Conservation (phyloP, 2,329 filamentous ascomycete species). For the Cytospora leucostoma region DNA sequence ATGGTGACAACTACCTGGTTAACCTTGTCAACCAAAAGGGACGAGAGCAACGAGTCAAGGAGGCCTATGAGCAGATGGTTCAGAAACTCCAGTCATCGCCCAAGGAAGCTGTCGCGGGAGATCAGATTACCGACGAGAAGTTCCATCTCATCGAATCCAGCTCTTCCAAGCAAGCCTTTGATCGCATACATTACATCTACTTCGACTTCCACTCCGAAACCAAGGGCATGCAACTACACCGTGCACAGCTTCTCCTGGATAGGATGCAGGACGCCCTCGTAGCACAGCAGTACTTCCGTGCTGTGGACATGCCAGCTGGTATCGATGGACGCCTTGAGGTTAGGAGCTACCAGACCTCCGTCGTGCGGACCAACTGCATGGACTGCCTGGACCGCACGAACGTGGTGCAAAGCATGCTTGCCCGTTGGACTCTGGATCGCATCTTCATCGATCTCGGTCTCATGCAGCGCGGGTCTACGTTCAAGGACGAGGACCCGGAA, state of each 20-base stretch:
- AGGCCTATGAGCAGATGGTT: conserved; percentile 90
- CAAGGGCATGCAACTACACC: conserved; percentile 91
- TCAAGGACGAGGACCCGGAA: conserved; percentile 71
- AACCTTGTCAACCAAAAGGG: conserved; percentile 97
- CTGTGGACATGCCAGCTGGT: conserved; percentile 78
- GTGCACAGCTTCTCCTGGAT: conserved; percentile 83
- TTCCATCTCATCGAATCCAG: conserved; percentile 74
- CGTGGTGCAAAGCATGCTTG: conserved; percentile 96
- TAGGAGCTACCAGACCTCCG: conserved; percentile 78
- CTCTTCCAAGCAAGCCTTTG: conserved; percentile 62
- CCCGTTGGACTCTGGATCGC: conserved; percentile 82
- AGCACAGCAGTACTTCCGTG: conserved; percentile 88
- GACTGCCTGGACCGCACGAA: conserved; percentile 98
- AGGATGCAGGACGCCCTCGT: conserved; percentile 74
- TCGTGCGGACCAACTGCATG: conserved; percentile 98
- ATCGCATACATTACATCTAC: conserved; percentile 92
- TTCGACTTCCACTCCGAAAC: conserved; percentile 99
- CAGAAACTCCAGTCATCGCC: conserved; percentile 71
- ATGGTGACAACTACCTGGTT: conserved; percentile 96
- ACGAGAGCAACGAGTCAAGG: conserved; percentile 84
- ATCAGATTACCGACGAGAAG: conserved; percentile 74
- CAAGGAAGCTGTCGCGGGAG: conserved; percentile 64
- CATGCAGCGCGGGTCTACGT: conserved; percentile 72
- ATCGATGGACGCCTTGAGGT: conserved; percentile 73
- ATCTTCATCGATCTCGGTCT: conserved; percentile 86